Conservation (phyloP, 2,329 filamentous ascomycete genomes). For the Pestalotiopsis sp. region DNA sequence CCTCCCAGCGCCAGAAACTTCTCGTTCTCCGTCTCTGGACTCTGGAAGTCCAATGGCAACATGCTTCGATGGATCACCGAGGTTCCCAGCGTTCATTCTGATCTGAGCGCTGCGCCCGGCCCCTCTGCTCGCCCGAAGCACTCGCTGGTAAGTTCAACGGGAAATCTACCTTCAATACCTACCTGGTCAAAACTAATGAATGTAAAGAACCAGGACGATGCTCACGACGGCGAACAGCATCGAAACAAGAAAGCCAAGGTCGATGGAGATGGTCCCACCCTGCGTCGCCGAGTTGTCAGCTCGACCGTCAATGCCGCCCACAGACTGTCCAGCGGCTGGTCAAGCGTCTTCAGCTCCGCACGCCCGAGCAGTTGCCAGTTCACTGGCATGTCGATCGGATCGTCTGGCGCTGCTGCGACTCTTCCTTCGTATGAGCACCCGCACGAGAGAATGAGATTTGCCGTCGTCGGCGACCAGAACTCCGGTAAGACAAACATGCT, state of each 20-base stretch:
- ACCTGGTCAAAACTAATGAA: background rate
- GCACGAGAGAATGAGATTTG: slow-evolving; percentile 30
- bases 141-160: slow-evolving; percentile 22
- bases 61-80: slow-evolving; percentile 31
- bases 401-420: slow-evolving; percentile 18
- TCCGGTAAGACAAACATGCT: slow-evolving; percentile 34
- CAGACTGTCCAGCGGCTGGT: slow-evolving; percentile 23
- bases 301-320: slow-evolving; percentile 21
- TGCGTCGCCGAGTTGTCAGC: slow-evolving; percentile 20
- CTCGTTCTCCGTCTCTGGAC: slow-evolving; percentile 25
- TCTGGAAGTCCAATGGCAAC: slow-evolving; percentile 25
- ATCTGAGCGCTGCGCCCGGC: slow-evolving; percentile 12
- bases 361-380: slow-evolving; percentile 1
- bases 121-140: slow-evolving; percentile 25
- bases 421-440: slow-evolving; percentile 17
- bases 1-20: slow-evolving; percentile 27
- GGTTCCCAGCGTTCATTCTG: slow-evolving; percentile 14
- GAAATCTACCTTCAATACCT: background rate
- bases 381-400: slow-evolving; percentile 15
- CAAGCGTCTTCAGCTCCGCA: slow-evolving; percentile 18
- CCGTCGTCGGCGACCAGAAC: slow-evolving; percentile 31
- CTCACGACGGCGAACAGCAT: slow-evolving; percentile 19
- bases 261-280: slow-evolving; percentile 1
- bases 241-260: slow-evolving; percentile 26
- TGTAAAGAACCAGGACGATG: background rate